Percentiles rank a stretch among this genome's conserved stretches.
These are phyloP conservation scores for Nissolia schottii DNA, from an alignment of 306 rosid genomes.

Conservation along the genomic window DNA sequence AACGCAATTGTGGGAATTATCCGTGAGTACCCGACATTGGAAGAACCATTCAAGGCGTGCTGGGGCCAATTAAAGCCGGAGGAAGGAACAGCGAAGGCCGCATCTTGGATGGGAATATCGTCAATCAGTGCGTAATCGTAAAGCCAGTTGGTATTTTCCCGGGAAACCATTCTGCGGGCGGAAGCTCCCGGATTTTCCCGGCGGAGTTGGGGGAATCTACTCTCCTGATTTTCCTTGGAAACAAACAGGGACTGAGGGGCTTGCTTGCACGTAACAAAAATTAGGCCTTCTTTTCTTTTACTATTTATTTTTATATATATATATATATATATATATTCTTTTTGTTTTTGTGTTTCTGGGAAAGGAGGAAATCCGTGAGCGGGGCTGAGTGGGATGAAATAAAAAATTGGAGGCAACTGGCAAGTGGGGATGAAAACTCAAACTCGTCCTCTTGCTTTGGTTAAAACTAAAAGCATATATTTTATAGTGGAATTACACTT, in stretches of 20 bases:
- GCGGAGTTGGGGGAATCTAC: background rate
- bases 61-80: conserved; percentile 66
- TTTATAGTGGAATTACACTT: too few relatives aligned
- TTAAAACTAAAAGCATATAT: too few relatives aligned
- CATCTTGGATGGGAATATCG: conserved; percentile 61
- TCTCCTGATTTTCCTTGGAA: background rate
- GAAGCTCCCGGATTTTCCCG: conserved; percentile 35
- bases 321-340: too few relatives aligned
- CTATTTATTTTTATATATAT: too few relatives aligned
- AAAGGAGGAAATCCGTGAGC: too few relatives aligned
- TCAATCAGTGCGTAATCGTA: conserved; percentile 73
- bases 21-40: conserved; percentile 52
- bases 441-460: too few relatives aligned
- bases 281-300: too few relatives aligned
- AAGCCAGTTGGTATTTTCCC: conserved; percentile 87
- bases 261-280: conserved; percentile 25
- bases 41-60: conserved; percentile 41
- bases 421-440: too few relatives aligned
- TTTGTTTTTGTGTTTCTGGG: too few relatives aligned
- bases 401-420: too few relatives aligned
- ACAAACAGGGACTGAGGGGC: conserved; percentile 15
- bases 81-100: conserved; percentile 44
- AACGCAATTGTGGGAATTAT: conserved; percentile 9
- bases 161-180: conserved; percentile 66
- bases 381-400: too few relatives aligned